Evolutionary conservation across 306 rosid genomes (phyloP).

Genomic region (Morella rubra): DNA sequence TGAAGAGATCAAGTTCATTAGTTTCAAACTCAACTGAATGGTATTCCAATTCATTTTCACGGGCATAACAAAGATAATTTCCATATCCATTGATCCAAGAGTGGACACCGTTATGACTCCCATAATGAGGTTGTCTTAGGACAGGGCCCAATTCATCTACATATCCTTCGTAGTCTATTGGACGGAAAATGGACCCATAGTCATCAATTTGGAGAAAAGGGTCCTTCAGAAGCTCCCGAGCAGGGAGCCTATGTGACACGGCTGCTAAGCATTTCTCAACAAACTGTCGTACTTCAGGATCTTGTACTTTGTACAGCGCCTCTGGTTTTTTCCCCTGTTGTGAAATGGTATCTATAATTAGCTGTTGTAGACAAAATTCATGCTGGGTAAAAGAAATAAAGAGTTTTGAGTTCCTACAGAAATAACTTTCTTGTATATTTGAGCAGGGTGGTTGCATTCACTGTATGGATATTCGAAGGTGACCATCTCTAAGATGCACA

Average conservation of each 20-base stretch:
- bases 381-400: slow-evolving; percentile 3
- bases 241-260: slow-evolving; percentile 74
- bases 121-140: slow-evolving; percentile 49
- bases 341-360: slow-evolving; percentile 22
- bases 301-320: slow-evolving; percentile 67
- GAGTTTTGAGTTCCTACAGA: slow-evolving; percentile 51
- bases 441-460: slow-evolving; percentile 92
- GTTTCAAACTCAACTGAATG: slow-evolving; percentile 36
- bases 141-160: slow-evolving; percentile 56
- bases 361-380: slow-evolving; percentile 15
- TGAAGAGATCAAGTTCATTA: slow-evolving; percentile 66
- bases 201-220: slow-evolving; percentile 81
- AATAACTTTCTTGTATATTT: slow-evolving; percentile 91
- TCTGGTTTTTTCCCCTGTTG: slow-evolving; percentile 82
- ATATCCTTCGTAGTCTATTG: slow-evolving; percentile 43
- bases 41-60: slow-evolving; percentile 44
- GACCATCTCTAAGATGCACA: slow-evolving; percentile 98
- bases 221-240: slow-evolving; percentile 77
- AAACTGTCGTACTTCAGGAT: slow-evolving; percentile 70
- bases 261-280: slow-evolving; percentile 91
- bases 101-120: slow-evolving; percentile 33
- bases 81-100: slow-evolving; percentile 42
- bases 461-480: slow-evolving; percentile 94
- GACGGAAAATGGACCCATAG: slow-evolving; percentile 51
- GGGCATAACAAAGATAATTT: slow-evolving; percentile 49